phyloP scores from a whole-genome alignment of 192 early-diverging fungal genomes.

The Umbelopsis sp. region DNA sequence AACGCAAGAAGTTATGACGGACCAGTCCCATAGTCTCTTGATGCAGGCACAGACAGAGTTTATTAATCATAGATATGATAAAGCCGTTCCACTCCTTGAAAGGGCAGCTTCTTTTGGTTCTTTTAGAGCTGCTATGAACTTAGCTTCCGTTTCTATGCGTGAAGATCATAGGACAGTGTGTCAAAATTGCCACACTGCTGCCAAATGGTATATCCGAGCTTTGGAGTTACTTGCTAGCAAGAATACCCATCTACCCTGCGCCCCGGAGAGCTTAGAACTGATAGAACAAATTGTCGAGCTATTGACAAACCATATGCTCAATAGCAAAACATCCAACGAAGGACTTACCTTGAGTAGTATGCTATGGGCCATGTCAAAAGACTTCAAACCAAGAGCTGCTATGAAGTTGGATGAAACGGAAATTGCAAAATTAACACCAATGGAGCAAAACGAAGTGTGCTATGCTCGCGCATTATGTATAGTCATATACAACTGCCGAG shows the following conservation, averaged over 20 bases:
- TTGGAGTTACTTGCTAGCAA: background rate
- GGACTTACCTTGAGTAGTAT: background rate
- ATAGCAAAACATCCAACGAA: background rate
- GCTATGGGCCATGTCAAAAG: background rate
- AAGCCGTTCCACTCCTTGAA: background rate
- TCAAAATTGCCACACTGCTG: background rate
- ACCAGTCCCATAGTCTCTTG: background rate
- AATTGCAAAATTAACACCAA: background rate
- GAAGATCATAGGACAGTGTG: conserved; percentile 2
- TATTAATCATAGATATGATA: conserved; percentile 7
- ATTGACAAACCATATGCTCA: background rate
- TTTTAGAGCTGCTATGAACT: background rate
- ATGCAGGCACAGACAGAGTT: background rate
- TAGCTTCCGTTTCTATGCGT: background rate
- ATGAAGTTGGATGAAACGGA: background rate
- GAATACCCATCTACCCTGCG: background rate
- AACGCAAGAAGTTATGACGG: background rate
- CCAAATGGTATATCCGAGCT: background rate
- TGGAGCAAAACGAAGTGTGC: background rate
- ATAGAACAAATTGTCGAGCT: conserved; percentile 5
- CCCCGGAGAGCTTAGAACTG: background rate
- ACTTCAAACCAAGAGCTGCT: background rate
- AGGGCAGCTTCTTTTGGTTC: background rate
- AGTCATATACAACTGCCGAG: conserved; percentile 36
- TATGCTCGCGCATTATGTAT: conserved; percentile 28